Conservation (phyloP, 2,329 filamentous ascomycete genomes). For the Trematosphaeria pertusa region DNA sequence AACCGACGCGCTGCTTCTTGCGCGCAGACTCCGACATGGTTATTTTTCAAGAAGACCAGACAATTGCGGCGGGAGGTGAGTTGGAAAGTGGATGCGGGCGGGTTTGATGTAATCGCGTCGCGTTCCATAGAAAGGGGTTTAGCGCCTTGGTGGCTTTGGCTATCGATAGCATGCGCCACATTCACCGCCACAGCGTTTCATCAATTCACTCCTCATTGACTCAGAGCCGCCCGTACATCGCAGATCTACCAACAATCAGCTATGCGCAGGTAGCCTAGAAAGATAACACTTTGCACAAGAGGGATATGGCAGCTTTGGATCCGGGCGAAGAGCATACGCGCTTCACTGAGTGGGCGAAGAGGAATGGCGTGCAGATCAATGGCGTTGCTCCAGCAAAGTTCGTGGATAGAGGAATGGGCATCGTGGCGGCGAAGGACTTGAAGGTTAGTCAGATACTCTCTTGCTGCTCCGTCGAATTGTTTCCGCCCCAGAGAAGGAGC, state of each 20-base stretch:
- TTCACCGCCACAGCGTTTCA: slow-evolving; percentile 9
- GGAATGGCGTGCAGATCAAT: slow-evolving; percentile 70
- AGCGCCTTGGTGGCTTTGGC: slow-evolving; percentile 3
- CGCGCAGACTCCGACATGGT: slow-evolving; percentile 46
- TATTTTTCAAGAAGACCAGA: too few relatives aligned
- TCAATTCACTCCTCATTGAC: slow-evolving; percentile 8
- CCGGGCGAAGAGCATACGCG: slow-evolving; percentile 53
- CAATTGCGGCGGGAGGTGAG: too few relatives aligned
- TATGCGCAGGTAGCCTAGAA: too few relatives aligned
- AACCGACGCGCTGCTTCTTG: slow-evolving; percentile 44
- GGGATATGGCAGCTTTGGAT: too few relatives aligned
- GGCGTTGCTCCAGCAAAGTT: slow-evolving; percentile 72
- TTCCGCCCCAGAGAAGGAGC: too few relatives aligned
- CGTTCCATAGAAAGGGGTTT: neutral
- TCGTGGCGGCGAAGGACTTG: slow-evolving; percentile 72
- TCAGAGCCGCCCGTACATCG: too few relatives aligned
- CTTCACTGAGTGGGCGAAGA: slow-evolving; percentile 73
- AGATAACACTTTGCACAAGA: slow-evolving; percentile 10
- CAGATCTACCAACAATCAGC: too few relatives aligned
- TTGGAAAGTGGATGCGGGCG: too few relatives aligned
- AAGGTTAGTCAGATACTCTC: too few relatives aligned
- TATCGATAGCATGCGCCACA: slow-evolving; percentile 14
- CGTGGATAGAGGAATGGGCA: slow-evolving; percentile 76
- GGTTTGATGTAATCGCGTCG: slow-evolving; percentile 21
- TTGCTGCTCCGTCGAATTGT: too few relatives aligned